These are phyloP conservation scores for Trichoderma koningiopsis DNA, from an alignment of 2,329 filamentous ascomycete genomes.

Conservation along the genomic window DNA sequence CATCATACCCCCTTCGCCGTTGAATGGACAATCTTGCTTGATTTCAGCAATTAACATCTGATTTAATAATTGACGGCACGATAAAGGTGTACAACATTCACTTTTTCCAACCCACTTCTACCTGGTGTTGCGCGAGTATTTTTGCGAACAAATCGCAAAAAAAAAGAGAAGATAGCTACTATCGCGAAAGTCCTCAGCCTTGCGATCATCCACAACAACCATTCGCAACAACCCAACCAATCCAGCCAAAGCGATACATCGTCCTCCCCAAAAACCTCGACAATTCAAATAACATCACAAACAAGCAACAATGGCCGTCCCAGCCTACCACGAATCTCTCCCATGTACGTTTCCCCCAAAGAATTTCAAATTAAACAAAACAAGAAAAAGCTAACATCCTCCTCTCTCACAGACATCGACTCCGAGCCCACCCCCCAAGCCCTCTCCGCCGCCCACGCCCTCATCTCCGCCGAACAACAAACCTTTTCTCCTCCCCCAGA, in stretches of 20 bases:
- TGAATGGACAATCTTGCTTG: background rate
- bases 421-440: constrained; percentile 63
- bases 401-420: constrained; percentile 71
- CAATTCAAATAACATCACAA: background rate
- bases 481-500: constrained; percentile 42
- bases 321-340: constrained; percentile 71
- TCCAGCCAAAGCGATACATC: background rate
- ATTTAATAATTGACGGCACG: no score
- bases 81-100: no score
- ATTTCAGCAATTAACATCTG: no score
- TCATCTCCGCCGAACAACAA: constrained; percentile 69
- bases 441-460: constrained; percentile 66
- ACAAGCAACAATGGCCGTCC: constrained; percentile 32
- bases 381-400: background rate
- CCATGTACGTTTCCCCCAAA: constrained; percentile 54
- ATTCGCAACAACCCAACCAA: background rate
- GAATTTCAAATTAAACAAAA: constrained; percentile 14
- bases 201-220: background rate
- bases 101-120: no score
- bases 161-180: background rate
- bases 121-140: background rate
- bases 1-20: background rate
- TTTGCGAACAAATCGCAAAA: background rate
- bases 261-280: background rate
- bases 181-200: constrained; percentile 10